Evolutionary conservation across 2,329 filamentous ascomycete genomes (phyloP), one percentile per base, ranked within the genome.

Genomic region (Teratosphaeria destructans): DNA sequence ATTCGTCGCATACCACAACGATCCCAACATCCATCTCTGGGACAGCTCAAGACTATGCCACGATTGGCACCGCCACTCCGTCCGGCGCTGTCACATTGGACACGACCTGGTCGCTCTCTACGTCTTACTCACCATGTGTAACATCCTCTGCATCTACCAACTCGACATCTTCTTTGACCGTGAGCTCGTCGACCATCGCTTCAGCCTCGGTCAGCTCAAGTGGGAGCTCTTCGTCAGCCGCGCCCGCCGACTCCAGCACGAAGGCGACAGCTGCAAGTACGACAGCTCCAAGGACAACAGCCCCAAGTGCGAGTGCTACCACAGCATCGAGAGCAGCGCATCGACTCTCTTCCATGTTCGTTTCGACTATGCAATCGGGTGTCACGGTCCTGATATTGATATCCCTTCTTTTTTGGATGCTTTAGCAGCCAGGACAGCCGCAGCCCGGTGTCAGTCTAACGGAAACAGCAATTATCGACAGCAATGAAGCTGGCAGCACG

Each of bases 21-120:
- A 59, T 63, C 35, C 55, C 60, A 3, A 60, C 58, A 10, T 58
- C 55, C 6, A 19, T 59, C 1, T 63, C 61, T 19, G 61, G 61
- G 26, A 61, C 60, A 5, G 58, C 56, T 10, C 57, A 63, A 54
- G 53, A 63, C 37, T 61, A 63, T 29, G 57, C 59, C 16, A 61
- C 61, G 4, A 57, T 63, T 6, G 49, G 49, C n/a, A 63, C 61
- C n/a, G 60, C 57, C 23, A 63, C 61, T 1, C 61, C 57, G 10
- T 61, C 61, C 26, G 61, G 60, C n/a, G 47, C 53, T 10, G 61
- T 63, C n/a, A 56, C 32, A 10, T 39, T 59, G 10, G 57, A 61
- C 52, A 60, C 60, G 11, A 60, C 59, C 6, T 63, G 61, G 61
- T 59, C 60, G 16, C n/a, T 49, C n/a, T 26, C 43, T 19, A 23